Evolutionary conservation across 2,329 filamentous ascomycete genomes (phyloP).

Genomic region (Penicillium crustosum): DNA sequence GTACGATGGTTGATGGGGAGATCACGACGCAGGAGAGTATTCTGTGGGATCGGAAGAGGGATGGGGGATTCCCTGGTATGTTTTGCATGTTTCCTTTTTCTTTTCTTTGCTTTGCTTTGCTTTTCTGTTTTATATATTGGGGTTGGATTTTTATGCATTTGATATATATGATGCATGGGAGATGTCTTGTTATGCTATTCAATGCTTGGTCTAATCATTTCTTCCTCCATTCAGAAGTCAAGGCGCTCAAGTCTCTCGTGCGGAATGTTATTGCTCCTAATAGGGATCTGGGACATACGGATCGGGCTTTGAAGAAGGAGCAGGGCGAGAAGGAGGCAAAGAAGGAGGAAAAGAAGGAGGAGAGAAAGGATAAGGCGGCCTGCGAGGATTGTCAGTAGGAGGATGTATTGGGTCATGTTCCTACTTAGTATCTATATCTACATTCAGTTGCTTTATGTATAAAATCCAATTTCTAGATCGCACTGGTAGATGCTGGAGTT

Average conservation of each 20-base stretch:
- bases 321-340: conserved; percentile 14
- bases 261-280: conserved; percentile 78
- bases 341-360: conserved; percentile 5
- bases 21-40: conserved; percentile 50
- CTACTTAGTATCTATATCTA: neutral
- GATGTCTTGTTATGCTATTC: neutral
- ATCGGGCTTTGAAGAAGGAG: conserved; percentile 51
- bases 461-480: too few species aligned
- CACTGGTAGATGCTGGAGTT: neutral
- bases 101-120: neutral
- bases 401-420: neutral
- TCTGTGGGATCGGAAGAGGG: conserved; percentile 83
- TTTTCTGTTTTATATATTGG: neutral
- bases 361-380: neutral
- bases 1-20: conserved; percentile 15
- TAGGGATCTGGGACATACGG: conserved; percentile 78
- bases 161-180: neutral
- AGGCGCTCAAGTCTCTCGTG: conserved; percentile 81
- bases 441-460: neutral
- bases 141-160: neutral
- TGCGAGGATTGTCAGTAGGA: conserved; percentile 23
- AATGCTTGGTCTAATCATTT: neutral
- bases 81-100: neutral
- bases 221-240: conserved; percentile 62
- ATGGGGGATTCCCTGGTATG: conserved; percentile 81